Evolutionary conservation across 163 green algal genomes (phyloP), one percentile per base, ranked within the genome.

Genomic region (Smithsoniella earleae): DNA sequence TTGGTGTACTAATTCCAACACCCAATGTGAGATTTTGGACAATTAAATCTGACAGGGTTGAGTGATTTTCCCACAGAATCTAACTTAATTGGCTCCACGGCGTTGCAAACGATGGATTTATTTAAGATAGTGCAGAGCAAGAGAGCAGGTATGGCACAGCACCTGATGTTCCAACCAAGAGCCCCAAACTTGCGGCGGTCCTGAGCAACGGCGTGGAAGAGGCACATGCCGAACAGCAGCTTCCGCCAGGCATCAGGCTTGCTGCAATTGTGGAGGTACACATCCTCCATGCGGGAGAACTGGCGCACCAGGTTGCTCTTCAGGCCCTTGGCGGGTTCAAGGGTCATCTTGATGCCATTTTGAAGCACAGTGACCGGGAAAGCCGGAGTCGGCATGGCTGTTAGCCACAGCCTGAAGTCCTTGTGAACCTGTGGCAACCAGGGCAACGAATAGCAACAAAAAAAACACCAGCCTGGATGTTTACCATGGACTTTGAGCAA

Each of bases 101-200:
- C n/a, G n/a, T n/a, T n/a, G n/a, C n/a, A n/a, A n/a, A n/a, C n/a
- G n/a, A n/a, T n/a, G n/a, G n/a, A n/a, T n/a, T n/a, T n/a, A n/a
- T n/a, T n/a, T n/a, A n/a, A n/a, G n/a, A n/a, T n/a, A n/a, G n/a
- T n/a, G n/a, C n/a, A n/a, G n/a, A n/a, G n/a, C n/a, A n/a, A n/a
- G n/a, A n/a, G n/a, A n/a, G n/a, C n/a, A n/a, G n/a, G n/a, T n/a
- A n/a, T n/a, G n/a, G n/a, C n/a, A n/a, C n/a, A n/a, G n/a, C 31
- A 87, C 55, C 87, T 79, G 75, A 94, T 95, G 82, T 94, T 94
- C 88, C 87, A 94, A 13, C 88, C 88, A 31, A 94, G 78, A 1
- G 88, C 80, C 3, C 88, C 87, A 79, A 92, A 94, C 86, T 94
- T 94, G 31, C 87, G 82, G 18, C 88, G 77, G 77, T 94, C 87